Evolutionary conservation across 2,329 filamentous ascomycete species (phyloP).

Genomic region (Chrysoporthe puriensis): DNA sequence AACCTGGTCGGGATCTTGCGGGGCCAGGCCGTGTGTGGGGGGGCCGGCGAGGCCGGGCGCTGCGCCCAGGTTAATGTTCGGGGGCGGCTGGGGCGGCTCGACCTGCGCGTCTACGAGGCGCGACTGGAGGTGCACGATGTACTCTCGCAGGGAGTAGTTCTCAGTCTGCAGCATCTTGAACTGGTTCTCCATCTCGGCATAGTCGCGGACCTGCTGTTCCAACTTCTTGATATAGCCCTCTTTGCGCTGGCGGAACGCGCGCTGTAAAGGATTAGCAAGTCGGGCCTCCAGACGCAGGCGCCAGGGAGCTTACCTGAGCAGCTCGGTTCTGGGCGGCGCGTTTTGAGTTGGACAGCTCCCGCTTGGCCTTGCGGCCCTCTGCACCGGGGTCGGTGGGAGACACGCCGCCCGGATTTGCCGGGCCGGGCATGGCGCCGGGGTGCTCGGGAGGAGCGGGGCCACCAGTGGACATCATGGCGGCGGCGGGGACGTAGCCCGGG

Average conservation of each 20-base stretch:
- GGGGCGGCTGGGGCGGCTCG: constrained; percentile 82
- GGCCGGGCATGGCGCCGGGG: constrained; percentile 37
- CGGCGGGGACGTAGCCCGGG: constrained; percentile 34
- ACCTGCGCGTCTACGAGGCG: constrained; percentile 81
- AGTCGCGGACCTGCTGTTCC: constrained; percentile 89
- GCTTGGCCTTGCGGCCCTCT: constrained; percentile 76
- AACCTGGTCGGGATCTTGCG: constrained; percentile 16
- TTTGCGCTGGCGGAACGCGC: constrained; percentile 95
- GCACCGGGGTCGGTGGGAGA: constrained; percentile 35
- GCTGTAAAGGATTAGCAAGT: constrained; percentile 55
- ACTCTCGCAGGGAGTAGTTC: constrained; percentile 89
- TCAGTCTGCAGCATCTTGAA: constrained; percentile 84
- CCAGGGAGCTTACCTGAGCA: constrained; percentile 74
- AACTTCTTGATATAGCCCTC: constrained; percentile 98
- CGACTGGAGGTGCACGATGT: constrained; percentile 87
- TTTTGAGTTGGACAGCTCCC: constrained; percentile 93
- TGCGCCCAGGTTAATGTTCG: constrained; percentile 70
- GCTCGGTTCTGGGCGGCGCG: constrained; percentile 95
- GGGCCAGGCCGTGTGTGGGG: constrained; percentile 17
- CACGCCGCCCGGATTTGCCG: constrained; percentile 33
- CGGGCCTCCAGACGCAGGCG: constrained; percentile 22
- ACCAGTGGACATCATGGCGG: constrained; percentile 41
- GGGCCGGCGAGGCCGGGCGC: constrained; percentile 11
- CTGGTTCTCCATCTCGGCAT: constrained; percentile 72
- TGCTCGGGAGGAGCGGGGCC: constrained; percentile 33